phyloP scores from a whole-genome alignment of 176 grass and related monocot genomes.

The Alopecurus myosuroides region DNA sequence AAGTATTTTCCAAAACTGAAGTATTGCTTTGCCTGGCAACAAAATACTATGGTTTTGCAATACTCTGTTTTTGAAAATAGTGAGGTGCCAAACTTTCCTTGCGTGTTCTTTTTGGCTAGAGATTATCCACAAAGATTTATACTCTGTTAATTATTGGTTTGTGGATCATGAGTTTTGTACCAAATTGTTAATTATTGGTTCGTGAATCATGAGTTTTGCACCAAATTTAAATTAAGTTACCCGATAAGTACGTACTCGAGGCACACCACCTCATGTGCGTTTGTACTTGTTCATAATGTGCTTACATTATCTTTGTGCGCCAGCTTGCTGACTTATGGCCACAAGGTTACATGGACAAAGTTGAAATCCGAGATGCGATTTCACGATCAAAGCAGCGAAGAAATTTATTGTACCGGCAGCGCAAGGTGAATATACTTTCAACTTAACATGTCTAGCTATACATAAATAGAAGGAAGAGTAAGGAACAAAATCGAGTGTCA shows the following conservation, averaged over 20 bases:
- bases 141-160: not conserved
- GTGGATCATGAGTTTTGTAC: not conserved
- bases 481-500: not conserved
- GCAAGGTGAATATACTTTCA: conserved; percentile 43
- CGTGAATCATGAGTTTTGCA: not conserved
- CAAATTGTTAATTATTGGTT: conserved; percentile 3
- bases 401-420: conserved; percentile 41
- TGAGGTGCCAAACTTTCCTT: no score
- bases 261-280: not conserved
- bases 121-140: not conserved
- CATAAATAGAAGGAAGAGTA: not conserved
- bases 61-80: no score
- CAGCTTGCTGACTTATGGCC: conserved; percentile 82
- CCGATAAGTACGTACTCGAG: not conserved
- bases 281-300: conserved; percentile 8
- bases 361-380: conserved; percentile 77
- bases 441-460: not conserved
- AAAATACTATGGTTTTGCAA: no score
- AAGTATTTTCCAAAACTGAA: no score
- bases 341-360: conserved; percentile 80
- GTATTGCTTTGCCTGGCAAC: no score
- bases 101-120: not conserved
- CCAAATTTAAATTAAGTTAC: not conserved
- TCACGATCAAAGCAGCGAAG: conserved; percentile 61
- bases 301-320: not conserved